Base-by-base conservation (phyloP, 2,329 filamentous ascomycete genomes). In the Aspergillus sojae region DNA sequence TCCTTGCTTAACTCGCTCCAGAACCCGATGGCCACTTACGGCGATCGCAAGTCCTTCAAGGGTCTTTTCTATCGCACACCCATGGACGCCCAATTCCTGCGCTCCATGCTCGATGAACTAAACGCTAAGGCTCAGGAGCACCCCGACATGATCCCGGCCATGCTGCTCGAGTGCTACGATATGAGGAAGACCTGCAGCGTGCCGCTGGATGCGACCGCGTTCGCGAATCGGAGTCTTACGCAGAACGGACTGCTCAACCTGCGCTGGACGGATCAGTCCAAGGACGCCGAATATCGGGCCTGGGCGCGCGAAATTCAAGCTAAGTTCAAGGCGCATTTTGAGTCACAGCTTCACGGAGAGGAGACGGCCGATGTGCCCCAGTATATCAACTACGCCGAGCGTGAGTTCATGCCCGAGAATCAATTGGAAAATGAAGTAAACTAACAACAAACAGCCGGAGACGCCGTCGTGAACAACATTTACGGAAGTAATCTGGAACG, bases 41-140 rank as follows among this genome's bases (percentile, higher is more conserved):
- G 79, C 1, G 78, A 76, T 7, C 75, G 80, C 2, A 75, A 74
- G 52, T 75, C 79, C 4, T 78, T 81, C 62, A 81, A 83, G 60
- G 82, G 81, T 0, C 73, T 81, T 11, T 83, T 80, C 58, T 80
- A 80, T 65, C 75, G 78, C 7, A 74, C 81, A 30, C 81, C 83
- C 0, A 68, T 84, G 26, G 74, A 74, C 23, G 70, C 69, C 5
- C 64, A 65, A 0, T 78, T 81, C 56, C 68, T 75, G 26, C 66
- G 76, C 60, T 62, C 68, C 6, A 68, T 78, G 5, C 70, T 76
- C 7, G 68, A 74, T 1, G 71, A 75, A 5, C 71, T 79, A 50
- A 74, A 71, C 9, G 62, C 66, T 0, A 73, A 70, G 54, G 64
- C 79, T 1, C 59, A 69, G 7, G 57, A 62, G 4, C 71, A 78